Evolutionary conservation across 2,329 filamentous ascomycete species (phyloP), one percentile per base, ranked within the genome.

Genomic region (Scedosporium dehoogii): DNA sequence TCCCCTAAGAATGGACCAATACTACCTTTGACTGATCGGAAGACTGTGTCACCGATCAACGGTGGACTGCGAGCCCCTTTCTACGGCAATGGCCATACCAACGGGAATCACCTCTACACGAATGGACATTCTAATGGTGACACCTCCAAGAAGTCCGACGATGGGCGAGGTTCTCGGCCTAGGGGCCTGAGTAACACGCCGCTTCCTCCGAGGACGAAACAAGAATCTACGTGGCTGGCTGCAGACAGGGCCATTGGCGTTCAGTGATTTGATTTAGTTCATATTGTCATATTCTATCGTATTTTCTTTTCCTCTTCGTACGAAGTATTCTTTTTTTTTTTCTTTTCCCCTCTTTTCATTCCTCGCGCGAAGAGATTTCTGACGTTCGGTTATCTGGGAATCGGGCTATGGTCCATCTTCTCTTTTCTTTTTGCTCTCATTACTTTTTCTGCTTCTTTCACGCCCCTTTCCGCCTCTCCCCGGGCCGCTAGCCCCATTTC

Each of bases 201-300:
- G 33, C 76, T 96, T 63, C 83, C 89, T 18, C 87, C 88, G 0
- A 90, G 91, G 6, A 96, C 91, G 1, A 92, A 85, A 70, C 89
- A 93, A 72, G 90, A 96, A 72, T 89, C 91, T 60, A 96, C 90
- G 2, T 96, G 92, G 92, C 73, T 75, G 18, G 64, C 69, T 4
- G 72, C 75, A 84, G 58, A 81, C 76, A 63, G 87, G 59, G 46
- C 60, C 53, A 18, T 61, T n/a, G 62, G 21, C 46, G 46, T 55
- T 33, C 25, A 58, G 21, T 64, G 42, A 25, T 53, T 53, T 27
- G 27, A 23, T 64, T 21, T 61, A 9, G 14, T 29, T 60, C 46
- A 14, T n/a, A 21, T 21, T 61, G 33, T 62, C 33, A 41, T 53
- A 23, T 58, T 60, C 14, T 27, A 23, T 63, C 16, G n/a, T 18